Evolutionary conservation across 202 grass and related monocot genomes (phyloP), one percentile per base, ranked within the genome.

Genomic region (Schoenoplectus triqueter): DNA sequence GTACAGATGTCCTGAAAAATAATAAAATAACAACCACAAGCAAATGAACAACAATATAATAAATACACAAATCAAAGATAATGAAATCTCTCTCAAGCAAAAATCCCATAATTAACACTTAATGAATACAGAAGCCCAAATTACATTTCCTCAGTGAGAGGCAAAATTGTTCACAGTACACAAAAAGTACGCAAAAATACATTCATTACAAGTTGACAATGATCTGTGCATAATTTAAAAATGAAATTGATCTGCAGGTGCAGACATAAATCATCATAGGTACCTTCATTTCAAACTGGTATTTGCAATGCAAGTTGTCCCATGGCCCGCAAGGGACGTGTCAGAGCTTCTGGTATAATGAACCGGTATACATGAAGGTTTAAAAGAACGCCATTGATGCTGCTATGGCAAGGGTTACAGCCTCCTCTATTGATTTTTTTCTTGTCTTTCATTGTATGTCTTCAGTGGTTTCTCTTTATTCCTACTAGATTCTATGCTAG

Each of bases 321-420:
- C 54, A 47, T 39, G 42, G 71, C 70, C 13, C 13, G 84, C 63
- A 48, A 63, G 3, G 14, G 73, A 41, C 44, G 73, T 54, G 45
- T 62, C 79, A 52, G 14, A 45, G 61, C 61, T 86, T 66, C 73
- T 73, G 54, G 62, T 86, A 73, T 78, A 67, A 51, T 31, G 31
- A 31, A 31, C 31, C 31, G 31, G 31, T 31, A 31, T 31, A 31
- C 31, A 31, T 31, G 31, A 31, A 31, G 31, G 31, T 31, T 31
- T 31, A 31, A 31, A 31, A 31, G 31, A 31, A 31, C 31, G 31
- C 31, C 31, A 31, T 31, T 31, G 31, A 31, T 31, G 31, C 31
- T 31, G 31, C 31, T 31, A 31, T 31, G 31, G 31, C 31, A 31
- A 31, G 31, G 31, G 31, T 31, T 31, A 31, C 31, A 31, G 31